Base-by-base conservation (phyloP, 129 eudicot species). In the Lactuca sativa region DNA sequence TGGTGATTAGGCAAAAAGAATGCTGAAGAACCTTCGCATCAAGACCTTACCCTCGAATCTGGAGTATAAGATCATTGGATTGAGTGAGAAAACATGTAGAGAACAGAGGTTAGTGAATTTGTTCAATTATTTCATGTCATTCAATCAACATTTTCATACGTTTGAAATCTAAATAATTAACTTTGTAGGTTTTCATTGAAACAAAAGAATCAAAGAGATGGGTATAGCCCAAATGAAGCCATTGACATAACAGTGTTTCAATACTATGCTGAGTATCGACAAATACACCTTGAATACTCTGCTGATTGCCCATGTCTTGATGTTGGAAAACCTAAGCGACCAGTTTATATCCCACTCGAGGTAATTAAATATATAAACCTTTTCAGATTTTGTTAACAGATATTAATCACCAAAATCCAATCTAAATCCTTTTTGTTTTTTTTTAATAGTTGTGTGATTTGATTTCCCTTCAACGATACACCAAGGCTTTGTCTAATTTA, bases 321-420 rank as follows among this genome's bases (percentile, higher is more conserved):
- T 85, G 98, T 89, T 25, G 98, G 96, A 15, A 92, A 81, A 40
- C 89, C 96, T 0, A 88, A 83, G 70, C 79, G 90, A 2, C 98
- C 96, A 0, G 86, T 91, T 21, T 88, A 70, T 77, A 53, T 92
- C 33, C 96, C 98, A 2, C 54, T 92, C 1, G 97, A 92, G 91
- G 98, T 92, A 25, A 25, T 32, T 5, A 25, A 25, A 25, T 25
- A 25, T 25, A 25, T 25, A 25, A 70, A 67, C 38, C 14, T 2
- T 7, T 7, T 7, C 0, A 6, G 59, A 37, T 15, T 30, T n/a
- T 53, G 41, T 63, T 52, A 14, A 13, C 63, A 30, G 14, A 11
- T 9, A 44, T 43, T 43, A 12, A 11, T 73, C 9, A 72, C 14
- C 7, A 10, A 11, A 52, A 14, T 52, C 44, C 38, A 61, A 52